Conservation (phyloP, 2,329 filamentous ascomycete species). For the Colletotrichum sp. region DNA sequence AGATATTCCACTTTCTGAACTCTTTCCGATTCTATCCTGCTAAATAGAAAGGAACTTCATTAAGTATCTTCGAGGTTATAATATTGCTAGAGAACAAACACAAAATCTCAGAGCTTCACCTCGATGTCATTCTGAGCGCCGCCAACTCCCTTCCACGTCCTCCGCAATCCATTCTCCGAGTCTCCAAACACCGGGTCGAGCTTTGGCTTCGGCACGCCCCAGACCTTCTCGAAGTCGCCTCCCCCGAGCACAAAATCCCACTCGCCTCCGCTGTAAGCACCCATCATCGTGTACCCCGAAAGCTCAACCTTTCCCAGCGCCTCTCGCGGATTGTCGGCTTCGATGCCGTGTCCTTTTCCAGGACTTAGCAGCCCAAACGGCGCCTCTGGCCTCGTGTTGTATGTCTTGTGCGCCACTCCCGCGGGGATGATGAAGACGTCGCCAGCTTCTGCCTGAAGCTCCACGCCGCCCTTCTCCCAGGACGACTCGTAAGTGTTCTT, state of each 20-base stretch:
- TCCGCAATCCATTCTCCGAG: conserved; percentile 26
- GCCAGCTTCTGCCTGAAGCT: conserved; percentile 51
- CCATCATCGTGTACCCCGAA: conserved; percentile 41
- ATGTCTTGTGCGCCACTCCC: conserved; percentile 61
- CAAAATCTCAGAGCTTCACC: not conserved
- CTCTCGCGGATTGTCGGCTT: conserved; percentile 31
- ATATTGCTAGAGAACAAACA: no score
- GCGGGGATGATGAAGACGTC: conserved; percentile 66
- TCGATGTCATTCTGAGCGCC: not conserved
- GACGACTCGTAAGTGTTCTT: conserved; percentile 41
- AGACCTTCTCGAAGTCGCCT: conserved; percentile 45
- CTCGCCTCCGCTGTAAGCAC: conserved; percentile 52
- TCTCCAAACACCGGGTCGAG: conserved; percentile 53
- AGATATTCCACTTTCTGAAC: no score
- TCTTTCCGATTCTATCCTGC: no score
- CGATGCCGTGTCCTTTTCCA: conserved; percentile 41
- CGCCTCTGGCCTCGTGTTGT: conserved; percentile 41
- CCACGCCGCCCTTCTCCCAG: conserved; percentile 53
- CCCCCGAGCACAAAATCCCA: conserved; percentile 59
- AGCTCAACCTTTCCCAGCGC: conserved; percentile 41
- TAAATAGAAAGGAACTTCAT: no score
- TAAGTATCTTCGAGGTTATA: no score
- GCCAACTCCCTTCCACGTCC: conserved; percentile 42
- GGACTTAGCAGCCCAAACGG: conserved; percentile 45
- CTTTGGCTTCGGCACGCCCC: conserved; percentile 48